These are phyloP conservation scores for Citeromyces nyonsensis DNA, from an alignment of 805 yeast genomes.

Conservation along the genomic window DNA sequence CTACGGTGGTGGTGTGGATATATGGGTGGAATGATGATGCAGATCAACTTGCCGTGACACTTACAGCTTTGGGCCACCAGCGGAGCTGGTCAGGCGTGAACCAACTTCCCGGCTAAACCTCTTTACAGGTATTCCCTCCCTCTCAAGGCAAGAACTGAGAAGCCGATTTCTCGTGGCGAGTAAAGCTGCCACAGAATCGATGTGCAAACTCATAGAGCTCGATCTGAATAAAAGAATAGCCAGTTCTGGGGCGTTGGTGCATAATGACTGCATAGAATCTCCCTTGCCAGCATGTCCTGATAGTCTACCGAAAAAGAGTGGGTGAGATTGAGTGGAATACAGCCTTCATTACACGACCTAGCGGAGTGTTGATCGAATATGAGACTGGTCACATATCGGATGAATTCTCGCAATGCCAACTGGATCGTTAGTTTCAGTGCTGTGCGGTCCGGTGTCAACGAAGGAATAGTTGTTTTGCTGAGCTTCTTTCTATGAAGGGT, in stretches of 20 bases:
- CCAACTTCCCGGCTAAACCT: constrained; percentile 59
- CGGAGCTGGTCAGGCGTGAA: constrained; percentile 84
- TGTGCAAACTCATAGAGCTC: constrained; percentile 57
- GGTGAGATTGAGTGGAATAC: background rate
- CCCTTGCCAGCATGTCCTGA: constrained; percentile 66
- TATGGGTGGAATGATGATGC: constrained; percentile 94
- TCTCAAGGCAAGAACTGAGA: constrained; percentile 73
- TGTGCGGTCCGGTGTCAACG: too few relatives aligned
- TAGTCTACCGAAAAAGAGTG: constrained; percentile 33
- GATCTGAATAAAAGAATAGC: constrained; percentile 67
- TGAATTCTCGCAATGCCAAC: too few relatives aligned
- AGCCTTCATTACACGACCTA: too few relatives aligned
- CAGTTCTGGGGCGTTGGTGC: constrained; percentile 45
- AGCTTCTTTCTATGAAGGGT: too few relatives aligned
- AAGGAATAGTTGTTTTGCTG: too few relatives aligned
- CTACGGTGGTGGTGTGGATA: constrained; percentile 79
- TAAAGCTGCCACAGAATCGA: constrained; percentile 62
- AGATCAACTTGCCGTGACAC: constrained; percentile 87
- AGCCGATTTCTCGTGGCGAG: constrained; percentile 85
- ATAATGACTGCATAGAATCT: constrained; percentile 52
- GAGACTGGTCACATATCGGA: too few relatives aligned
- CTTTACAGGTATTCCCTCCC: constrained; percentile 63
- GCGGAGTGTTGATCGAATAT: too few relatives aligned
- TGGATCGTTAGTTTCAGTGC: too few relatives aligned
- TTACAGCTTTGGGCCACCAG: constrained; percentile 92